Evolutionary conservation across 176 grass and related monocot genomes (phyloP).

Genomic region (barley (Hordeum vulgare)): MorexV3_pseudomolecules_assembly NC_058520.1:22708498-22708997

Average conservation of each 20-base stretch:
- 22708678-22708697: neutral
- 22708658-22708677: neutral
- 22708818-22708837: neutral
- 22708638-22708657: neutral
- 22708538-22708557: no score
- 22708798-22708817: neutral
- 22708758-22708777: neutral
- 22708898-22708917: no score
- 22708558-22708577: neutral
- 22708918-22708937: fast-evolving
- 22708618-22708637: neutral
- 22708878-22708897: no score
- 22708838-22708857: neutral
- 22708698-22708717: neutral
- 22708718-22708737: neutral
- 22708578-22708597: neutral
- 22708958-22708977: no score
- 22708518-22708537: neutral
- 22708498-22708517: neutral
- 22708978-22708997: no score
- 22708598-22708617: neutral
- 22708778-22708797: conserved; percentile 2
- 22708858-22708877: no score
- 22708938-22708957: no score
- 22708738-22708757: neutral